Evolutionary conservation across 805 yeast species (phyloP).

Genomic region (Nakazawaea wyomingensis): DNA sequence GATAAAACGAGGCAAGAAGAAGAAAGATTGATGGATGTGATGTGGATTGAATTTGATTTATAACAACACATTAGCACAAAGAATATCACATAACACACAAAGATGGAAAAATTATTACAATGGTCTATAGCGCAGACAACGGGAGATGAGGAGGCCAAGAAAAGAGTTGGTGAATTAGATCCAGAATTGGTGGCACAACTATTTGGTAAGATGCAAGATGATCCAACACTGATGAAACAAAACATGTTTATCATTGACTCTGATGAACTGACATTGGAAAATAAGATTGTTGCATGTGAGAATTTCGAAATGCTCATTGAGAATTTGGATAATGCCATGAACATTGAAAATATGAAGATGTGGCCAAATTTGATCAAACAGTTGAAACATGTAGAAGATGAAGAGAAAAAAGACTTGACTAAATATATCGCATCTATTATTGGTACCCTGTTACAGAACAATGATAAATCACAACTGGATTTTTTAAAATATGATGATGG

Average conservation of each 20-base stretch:
- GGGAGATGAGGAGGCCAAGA: constrained; percentile 64
- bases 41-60: too few relatives aligned
- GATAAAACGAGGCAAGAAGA: background rate
- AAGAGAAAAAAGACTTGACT: constrained; percentile 40
- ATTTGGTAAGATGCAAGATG: constrained; percentile 71
- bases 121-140: constrained; percentile 86
- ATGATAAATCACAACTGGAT: constrained; percentile 66
- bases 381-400: too few relatives aligned
- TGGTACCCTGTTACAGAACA: constrained; percentile 93
- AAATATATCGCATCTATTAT: constrained; percentile 65
- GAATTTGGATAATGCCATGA: constrained; percentile 91
- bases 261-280: constrained; percentile 55
- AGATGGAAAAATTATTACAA: constrained; percentile 84
- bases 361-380: constrained; percentile 69
- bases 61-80: too few relatives aligned
- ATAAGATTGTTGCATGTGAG: constrained; percentile 73
- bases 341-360: constrained; percentile 72
- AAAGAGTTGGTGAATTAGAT: constrained; percentile 64
- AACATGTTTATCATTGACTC: constrained; percentile 56
- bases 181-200: constrained; percentile 75
- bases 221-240: constrained; percentile 81
- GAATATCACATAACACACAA: constrained; percentile 3
- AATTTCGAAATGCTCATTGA: constrained; percentile 92
- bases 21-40: too few relatives aligned
- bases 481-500: constrained; percentile 50